These are phyloP conservation scores for Diutina catenulata DNA, from an alignment of 1,139 yeast species.

Conservation along the genomic window DNA sequence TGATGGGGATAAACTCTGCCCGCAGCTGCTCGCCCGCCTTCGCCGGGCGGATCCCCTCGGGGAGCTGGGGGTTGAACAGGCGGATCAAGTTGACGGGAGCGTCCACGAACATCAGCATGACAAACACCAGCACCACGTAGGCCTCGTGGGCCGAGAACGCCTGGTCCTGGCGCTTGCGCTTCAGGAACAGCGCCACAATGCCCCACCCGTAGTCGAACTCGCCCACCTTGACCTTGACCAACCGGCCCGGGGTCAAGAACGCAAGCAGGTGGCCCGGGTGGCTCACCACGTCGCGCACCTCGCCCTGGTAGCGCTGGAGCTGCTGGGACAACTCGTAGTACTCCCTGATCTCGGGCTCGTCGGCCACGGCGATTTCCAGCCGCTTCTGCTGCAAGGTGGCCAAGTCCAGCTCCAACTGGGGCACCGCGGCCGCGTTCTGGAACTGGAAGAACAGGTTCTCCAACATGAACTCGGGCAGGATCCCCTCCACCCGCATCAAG, in stretches of 20 bases:
- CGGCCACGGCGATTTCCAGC: slow-evolving; percentile 47
- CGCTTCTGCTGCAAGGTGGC: slow-evolving; percentile 38
- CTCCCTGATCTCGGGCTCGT: slow-evolving; percentile 63
- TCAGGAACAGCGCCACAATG: slow-evolving; percentile 65
- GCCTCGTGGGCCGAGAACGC: slow-evolving; percentile 71
- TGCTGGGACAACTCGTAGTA: slow-evolving; percentile 75
- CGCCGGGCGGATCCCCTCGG: slow-evolving; percentile 86
- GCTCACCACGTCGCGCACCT: slow-evolving; percentile 72
- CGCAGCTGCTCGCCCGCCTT: slow-evolving; percentile 57
- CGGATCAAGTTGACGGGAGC: slow-evolving; percentile 64
- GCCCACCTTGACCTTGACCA: slow-evolving; percentile 53
- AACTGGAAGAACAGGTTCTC: slow-evolving; percentile 93
- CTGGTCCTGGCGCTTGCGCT: slow-evolving; percentile 52
- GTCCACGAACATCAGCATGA: slow-evolving; percentile 67
- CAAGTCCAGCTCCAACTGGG: slow-evolving; percentile 60
- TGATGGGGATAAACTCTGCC: slow-evolving; percentile 74
- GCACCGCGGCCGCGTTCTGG: slow-evolving; percentile 86
- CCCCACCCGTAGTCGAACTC: slow-evolving; percentile 85
- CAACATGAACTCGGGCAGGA: slow-evolving; percentile 94
- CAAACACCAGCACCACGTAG: slow-evolving; percentile 75
- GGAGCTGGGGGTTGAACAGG: slow-evolving; percentile 61
- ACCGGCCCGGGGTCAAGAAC: slow-evolving; percentile 81
- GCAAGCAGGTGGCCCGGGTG: slow-evolving; percentile 84
- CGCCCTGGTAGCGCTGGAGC: slow-evolving; percentile 58
- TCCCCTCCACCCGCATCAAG: slow-evolving; percentile 81